phyloP scores from a whole-genome alignment of 495 filamentous ascomycete genomes.

The Hypomontagnella submonticulosa region DNA sequence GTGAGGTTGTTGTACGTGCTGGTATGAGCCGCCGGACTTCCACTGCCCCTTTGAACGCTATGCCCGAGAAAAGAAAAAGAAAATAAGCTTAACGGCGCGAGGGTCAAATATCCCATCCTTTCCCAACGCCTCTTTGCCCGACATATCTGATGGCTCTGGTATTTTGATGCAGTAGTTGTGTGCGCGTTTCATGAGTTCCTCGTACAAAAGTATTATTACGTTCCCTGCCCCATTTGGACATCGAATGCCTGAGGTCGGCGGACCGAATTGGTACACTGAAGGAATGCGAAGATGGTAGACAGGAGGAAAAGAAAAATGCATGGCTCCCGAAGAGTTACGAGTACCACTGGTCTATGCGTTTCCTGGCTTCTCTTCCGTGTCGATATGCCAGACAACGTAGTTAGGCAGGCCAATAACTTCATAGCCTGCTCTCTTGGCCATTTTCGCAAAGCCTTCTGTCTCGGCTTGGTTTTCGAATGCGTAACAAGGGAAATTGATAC shows the following conservation, averaged over 20 bases:
- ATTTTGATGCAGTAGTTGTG: constrained; percentile 45
- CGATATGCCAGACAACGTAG: constrained; percentile 98
- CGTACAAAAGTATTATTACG: constrained; percentile 53
- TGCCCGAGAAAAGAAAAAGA: constrained; percentile 38
- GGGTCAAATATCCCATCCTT: constrained; percentile 37
- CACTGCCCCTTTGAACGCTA: constrained; percentile 33
- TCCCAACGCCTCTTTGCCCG: constrained; percentile 45
- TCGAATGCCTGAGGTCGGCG: constrained; percentile 42
- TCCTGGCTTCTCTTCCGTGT: constrained; percentile 96
- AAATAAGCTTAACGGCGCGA: constrained; percentile 26
- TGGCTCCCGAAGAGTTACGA: constrained; percentile 15
- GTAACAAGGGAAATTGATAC: constrained; percentile 97
- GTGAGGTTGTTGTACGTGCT: constrained; percentile 13
- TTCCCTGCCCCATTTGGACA: constrained; percentile 43
- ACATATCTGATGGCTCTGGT: constrained; percentile 42
- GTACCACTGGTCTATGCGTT: constrained; percentile 62
- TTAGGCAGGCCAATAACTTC: constrained; percentile 92
- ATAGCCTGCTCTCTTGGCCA: constrained; percentile 98
- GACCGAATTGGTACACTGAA: constrained; percentile 36
- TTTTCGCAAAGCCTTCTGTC: constrained; percentile 97
- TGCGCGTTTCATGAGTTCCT: constrained; percentile 50
- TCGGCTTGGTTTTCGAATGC: constrained; percentile 99
- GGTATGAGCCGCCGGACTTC: constrained; percentile 29
- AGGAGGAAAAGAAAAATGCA: constrained; percentile 34
- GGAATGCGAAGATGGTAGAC: constrained; percentile 32